Evolutionary conservation across 192 early-diverging fungal species (phyloP), one percentile per base, ranked within the genome.

Genomic region (Jimgerdemannia flammicorona): DNA sequence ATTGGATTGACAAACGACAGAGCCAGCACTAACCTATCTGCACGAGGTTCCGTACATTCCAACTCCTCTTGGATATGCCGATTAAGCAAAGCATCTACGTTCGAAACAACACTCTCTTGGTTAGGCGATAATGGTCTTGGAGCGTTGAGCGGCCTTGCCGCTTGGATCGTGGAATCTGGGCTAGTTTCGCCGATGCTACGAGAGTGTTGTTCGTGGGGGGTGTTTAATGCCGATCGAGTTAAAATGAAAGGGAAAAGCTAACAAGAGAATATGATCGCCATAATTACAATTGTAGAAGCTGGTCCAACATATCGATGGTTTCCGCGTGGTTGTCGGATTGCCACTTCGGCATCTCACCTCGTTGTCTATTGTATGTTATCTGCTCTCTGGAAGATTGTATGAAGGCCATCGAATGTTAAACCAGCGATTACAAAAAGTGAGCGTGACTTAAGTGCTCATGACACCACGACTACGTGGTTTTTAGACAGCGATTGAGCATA

Each of bases 131-230:
- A 66, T 8, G 67, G 44, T 63, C 65, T 64, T 6, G 78, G 83
- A 3, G 44, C 72, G 66, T 81, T 78, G n/a, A 87, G 29, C 3
- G 85, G 85, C 6, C 81, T 74, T 40, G 76, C 83, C 17, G 83
- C 70, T 43, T 84, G 72, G 9, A 87, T 78, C 4, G 91, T 70
- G 77, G 91, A 92, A 71, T 92, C 89, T 2, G 90, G 85, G 77
- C 91, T 83, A 11, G 78, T 70, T 39, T 88, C 78, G 6, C 87
- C 91, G 75, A 94, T 87, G 54, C 49, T 59, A 59, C 14, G 49
- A 10, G 14, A 59, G 14, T 59, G 14, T 59, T 14, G 49, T 59
- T 59, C 49, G 14, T 29, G 29, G 29, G 29, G 29, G 29, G 29
- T 29, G 29, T 29, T 29, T 29, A 29, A 29, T 29, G 29, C 29